phyloP scores from a whole-genome alignment of 2,329 filamentous ascomycete genomes.

The Pyrenophora graminea region DNA sequence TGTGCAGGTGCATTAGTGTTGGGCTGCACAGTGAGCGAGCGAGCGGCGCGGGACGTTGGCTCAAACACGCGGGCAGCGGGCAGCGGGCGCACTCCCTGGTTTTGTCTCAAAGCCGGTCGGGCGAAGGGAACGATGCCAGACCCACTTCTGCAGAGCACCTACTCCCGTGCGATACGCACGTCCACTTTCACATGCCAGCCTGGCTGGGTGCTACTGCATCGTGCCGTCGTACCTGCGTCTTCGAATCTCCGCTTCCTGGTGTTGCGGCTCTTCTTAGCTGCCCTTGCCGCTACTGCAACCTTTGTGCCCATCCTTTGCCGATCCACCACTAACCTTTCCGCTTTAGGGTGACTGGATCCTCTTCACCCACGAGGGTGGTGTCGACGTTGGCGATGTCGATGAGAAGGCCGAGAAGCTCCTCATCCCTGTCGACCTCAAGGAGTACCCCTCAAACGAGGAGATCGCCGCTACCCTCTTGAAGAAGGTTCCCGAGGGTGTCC shows the following conservation, averaged over 20 bases:
- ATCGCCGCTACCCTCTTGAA: slow-evolving; percentile 83
- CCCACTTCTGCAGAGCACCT: slow-evolving; percentile 44
- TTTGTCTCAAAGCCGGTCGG: slow-evolving; percentile 47
- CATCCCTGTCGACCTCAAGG: slow-evolving; percentile 89
- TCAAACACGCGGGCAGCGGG: slow-evolving; percentile 34
- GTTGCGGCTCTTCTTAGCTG: slow-evolving; percentile 40
- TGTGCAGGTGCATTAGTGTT: slow-evolving; percentile 14
- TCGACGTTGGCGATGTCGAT: slow-evolving; percentile 98
- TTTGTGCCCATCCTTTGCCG: slow-evolving; percentile 31
- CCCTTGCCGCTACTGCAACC: slow-evolving; percentile 29
- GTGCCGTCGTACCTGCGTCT: slow-evolving; percentile 18
- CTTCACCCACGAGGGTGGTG: slow-evolving; percentile 99
- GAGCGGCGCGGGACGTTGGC: slow-evolving; percentile 20
- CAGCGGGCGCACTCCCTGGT: slow-evolving; percentile 33
- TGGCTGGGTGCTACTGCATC: slow-evolving; percentile 19
- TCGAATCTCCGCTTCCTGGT: slow-evolving; percentile 26
- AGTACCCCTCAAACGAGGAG: slow-evolving; percentile 95
- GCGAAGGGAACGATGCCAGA: slow-evolving; percentile 46
- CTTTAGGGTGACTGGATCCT: slow-evolving; percentile 96
- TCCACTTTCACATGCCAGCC: slow-evolving; percentile 44
- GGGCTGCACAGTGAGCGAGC: slow-evolving; percentile 14
- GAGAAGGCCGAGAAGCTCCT: slow-evolving; percentile 98
- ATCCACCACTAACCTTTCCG: slow-evolving; percentile 38
- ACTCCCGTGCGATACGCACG: slow-evolving; percentile 35
- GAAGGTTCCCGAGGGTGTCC: slow-evolving; percentile 91